Evolutionary conservation across 2,329 filamentous ascomycete species (phyloP).

Genomic region (Fusarium mangiferae): DNA sequence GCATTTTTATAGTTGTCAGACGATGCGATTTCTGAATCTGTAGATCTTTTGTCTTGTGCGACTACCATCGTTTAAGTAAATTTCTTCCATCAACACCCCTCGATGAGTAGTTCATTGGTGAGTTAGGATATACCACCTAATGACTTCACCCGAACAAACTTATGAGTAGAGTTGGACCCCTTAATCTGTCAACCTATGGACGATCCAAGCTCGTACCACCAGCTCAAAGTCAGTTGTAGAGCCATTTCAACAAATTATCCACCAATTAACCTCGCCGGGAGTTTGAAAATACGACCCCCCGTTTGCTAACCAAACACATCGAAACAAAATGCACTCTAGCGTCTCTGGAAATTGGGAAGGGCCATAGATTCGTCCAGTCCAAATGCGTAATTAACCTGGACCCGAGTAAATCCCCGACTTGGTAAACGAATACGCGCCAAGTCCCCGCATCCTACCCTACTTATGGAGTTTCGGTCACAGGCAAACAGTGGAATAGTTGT

Average conservation of each 20-base stretch:
- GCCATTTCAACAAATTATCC: background rate
- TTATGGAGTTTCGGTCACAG: too few relatives aligned
- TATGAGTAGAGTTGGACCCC: background rate
- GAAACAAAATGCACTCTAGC: background rate
- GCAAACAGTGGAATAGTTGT: too few relatives aligned
- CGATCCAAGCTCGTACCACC: background rate
- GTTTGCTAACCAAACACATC: background rate
- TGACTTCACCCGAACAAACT: background rate
- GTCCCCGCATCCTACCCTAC: background rate
- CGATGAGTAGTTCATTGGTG: too few relatives aligned
- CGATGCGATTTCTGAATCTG: background rate
- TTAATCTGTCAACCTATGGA: background rate
- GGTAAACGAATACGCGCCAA: background rate
- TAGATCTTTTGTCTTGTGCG: background rate
- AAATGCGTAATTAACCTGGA: fast-evolving
- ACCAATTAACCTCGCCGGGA: background rate
- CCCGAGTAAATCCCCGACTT: background rate
- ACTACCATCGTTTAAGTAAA: background rate
- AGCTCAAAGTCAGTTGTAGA: background rate
- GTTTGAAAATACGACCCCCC: background rate
- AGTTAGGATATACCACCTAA: too few relatives aligned
- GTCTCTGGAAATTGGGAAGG: background rate
- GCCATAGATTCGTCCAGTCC: background rate
- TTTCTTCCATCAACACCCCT: fast-evolving
- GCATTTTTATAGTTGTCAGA: background rate